phyloP scores from a whole-genome alignment of 1,284 basidiomycete genomes.

The Ganoderma sinense region DNA sequence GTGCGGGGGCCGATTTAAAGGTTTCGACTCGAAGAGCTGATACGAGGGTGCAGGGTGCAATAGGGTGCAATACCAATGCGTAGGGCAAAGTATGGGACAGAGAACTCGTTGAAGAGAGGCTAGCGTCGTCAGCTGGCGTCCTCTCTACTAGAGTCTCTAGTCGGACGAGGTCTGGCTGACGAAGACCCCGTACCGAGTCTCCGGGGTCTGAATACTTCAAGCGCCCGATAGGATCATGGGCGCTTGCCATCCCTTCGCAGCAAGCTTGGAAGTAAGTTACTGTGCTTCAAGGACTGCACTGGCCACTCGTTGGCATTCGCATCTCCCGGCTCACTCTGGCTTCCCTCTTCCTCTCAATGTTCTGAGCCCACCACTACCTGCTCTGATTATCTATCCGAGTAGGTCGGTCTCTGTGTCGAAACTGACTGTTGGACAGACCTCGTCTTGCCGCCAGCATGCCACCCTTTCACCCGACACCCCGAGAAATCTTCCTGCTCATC shows the following conservation, averaged over 20 bases:
- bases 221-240: background rate
- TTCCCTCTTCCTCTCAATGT: background rate
- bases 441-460: background rate
- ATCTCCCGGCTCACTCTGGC: background rate
- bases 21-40: background rate
- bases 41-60: background rate
- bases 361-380: background rate
- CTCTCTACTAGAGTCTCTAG: too few relatives aligned
- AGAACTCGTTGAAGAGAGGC: too few relatives aligned
- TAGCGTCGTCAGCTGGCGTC: too few relatives aligned
- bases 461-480: conserved; percentile 43
- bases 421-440: background rate
- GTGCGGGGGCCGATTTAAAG: too few relatives aligned
- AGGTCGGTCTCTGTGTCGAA: background rate
- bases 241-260: background rate
- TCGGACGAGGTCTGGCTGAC: too few relatives aligned
- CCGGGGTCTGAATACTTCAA: background rate
- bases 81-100: too few relatives aligned
- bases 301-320: background rate
- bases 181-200: background rate
- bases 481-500: conserved; percentile 58
- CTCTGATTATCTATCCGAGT: background rate
- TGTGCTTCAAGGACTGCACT: too few relatives aligned
- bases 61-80: background rate
- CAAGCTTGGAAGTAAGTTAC: too few relatives aligned